Conservation (phyloP, 345 rosid species). For the Pistacia atlantica region DNA sequence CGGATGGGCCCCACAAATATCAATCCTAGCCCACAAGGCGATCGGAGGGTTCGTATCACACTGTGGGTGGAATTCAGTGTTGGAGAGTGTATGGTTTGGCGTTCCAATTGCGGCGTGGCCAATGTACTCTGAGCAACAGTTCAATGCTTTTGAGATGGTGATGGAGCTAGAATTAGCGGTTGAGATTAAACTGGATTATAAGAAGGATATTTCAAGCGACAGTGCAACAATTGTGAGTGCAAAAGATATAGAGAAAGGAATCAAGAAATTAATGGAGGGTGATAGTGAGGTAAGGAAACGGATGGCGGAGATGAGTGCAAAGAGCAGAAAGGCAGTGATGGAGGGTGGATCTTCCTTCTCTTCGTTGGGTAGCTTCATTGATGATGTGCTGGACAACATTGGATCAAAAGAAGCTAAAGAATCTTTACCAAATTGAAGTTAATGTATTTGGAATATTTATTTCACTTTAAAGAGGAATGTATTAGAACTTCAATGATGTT, state of each 20-base stretch:
- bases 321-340: constrained; percentile 33
- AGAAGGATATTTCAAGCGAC: neutral
- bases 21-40: constrained; percentile 24
- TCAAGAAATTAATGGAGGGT: constrained; percentile 29
- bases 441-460: too few species aligned
- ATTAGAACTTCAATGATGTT: too few species aligned
- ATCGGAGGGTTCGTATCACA: constrained; percentile 71
- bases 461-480: too few species aligned
- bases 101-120: constrained; percentile 42
- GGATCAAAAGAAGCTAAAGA: neutral
- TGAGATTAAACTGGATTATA: constrained; percentile 41
- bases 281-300: constrained; percentile 26
- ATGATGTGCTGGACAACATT: constrained; percentile 11
- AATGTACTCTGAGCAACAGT: constrained; percentile 43
- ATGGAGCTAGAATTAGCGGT: constrained; percentile 44
- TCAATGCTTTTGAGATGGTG: constrained; percentile 49
- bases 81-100: constrained; percentile 63
- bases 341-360: constrained; percentile 56
- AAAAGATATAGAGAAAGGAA: constrained; percentile 39
- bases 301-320: constrained; percentile 33
- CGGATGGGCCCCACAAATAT: constrained; percentile 58
- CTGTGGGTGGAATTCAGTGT: constrained; percentile 62
- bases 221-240: constrained; percentile 5
- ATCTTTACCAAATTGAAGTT: too few species aligned
- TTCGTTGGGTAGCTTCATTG: constrained; percentile 31